Evolutionary conservation across 345 rosid species (phyloP).

Genomic region (Brassica incana): DNA sequence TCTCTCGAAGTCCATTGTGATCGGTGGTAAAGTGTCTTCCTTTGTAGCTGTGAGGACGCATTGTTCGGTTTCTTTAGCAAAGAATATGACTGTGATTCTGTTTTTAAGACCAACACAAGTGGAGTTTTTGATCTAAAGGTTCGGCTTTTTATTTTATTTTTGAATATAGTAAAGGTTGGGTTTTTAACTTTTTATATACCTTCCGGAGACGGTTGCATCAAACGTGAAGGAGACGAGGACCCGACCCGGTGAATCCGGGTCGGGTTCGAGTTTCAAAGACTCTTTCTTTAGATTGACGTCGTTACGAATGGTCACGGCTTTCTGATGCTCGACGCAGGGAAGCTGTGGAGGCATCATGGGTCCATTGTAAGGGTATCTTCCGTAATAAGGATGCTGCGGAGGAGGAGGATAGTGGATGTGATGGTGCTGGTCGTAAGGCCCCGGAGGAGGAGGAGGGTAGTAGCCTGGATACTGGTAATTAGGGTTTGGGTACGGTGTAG

Average conservation of each 20-base stretch:
- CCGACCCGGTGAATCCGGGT: slow-evolving; percentile 63
- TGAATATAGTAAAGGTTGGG: neutral
- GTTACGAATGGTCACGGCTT: slow-evolving; percentile 72
- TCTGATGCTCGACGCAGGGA: slow-evolving; percentile 79
- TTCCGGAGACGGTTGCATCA: slow-evolving; percentile 82
- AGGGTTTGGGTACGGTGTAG: slow-evolving; percentile 81
- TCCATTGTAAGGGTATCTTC: no score
- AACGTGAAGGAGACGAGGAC: slow-evolving; percentile 76
- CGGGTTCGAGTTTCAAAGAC: slow-evolving; percentile 58
- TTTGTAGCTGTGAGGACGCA: slow-evolving; percentile 62
- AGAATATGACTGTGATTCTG: slow-evolving; percentile 78
- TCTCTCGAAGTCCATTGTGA: slow-evolving; percentile 60
- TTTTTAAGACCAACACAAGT: slow-evolving; percentile 8
- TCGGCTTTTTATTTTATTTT: no score
- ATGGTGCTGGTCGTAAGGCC: slow-evolving; percentile 58
- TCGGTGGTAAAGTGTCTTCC: slow-evolving; percentile 58
- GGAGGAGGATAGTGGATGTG: slow-evolving; percentile 41
- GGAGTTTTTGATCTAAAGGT: no score
- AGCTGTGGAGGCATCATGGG: slow-evolving; percentile 47
- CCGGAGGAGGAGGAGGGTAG: slow-evolving; percentile 59
- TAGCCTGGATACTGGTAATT: slow-evolving; percentile 69
- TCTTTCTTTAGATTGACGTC: slow-evolving; percentile 88
- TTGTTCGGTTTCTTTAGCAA: slow-evolving; percentile 75
- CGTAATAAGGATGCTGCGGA: slow-evolving; percentile 28
- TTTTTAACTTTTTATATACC: slow-evolving; percentile 52